Percentiles rank a stretch among this genome's conserved stretches.
These are phyloP conservation scores for Candida broadrunensis DNA, from an alignment of 805 yeast species.

Conservation along the genomic window DNA sequence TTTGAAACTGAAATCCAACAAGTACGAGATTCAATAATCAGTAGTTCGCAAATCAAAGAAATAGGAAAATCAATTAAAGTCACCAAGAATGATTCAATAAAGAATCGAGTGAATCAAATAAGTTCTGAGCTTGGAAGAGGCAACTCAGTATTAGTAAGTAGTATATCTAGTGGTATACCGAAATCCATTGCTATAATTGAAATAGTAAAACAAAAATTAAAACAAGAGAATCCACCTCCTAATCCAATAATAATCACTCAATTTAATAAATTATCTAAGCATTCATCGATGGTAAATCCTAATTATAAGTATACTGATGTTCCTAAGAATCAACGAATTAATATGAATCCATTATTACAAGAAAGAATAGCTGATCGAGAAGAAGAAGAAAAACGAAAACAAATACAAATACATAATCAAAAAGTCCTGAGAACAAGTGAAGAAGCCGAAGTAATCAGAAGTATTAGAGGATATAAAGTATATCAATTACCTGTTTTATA, in stretches of 20 bases:
- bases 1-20: not conserved
- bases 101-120: conserved; percentile 10
- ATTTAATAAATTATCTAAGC: conserved; percentile 11
- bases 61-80: conserved; percentile 3
- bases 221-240: not conserved
- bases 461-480: conserved; percentile 8
- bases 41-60: not conserved
- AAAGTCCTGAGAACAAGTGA: not conserved
- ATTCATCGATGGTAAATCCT: conserved; percentile 5
- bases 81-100: conserved; percentile 17
- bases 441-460: not conserved
- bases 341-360: not conserved
- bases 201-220: conserved; percentile 11
- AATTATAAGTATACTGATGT: not conserved
- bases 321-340: not conserved
- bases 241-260: no score
- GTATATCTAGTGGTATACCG: conserved; percentile 10
- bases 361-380: not conserved
- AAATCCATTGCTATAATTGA: conserved; percentile 15
- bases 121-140: conserved; percentile 2
- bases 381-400: not conserved
- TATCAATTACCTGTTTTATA: conserved; percentile 10
- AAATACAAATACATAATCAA: not conserved
- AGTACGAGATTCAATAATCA: not conserved
- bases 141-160: conserved; percentile 7